A percentile compares a stretch with the other conserved stretches of the same genome.
phyloP scores from a whole-genome alignment of 2,329 filamentous ascomycete genomes.

The Penicillium sp. region DNA sequence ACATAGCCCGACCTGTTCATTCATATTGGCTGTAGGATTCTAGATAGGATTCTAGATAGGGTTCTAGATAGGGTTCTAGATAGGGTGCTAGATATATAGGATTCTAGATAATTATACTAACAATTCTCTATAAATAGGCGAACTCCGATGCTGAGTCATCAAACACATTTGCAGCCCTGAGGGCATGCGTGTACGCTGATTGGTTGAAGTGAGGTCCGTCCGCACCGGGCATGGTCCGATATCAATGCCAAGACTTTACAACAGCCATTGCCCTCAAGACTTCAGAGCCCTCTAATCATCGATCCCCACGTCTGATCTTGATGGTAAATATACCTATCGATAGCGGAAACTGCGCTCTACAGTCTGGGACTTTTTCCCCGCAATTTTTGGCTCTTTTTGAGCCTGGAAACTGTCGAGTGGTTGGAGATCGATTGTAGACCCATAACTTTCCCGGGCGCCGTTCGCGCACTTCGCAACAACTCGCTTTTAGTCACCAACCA shows the following conservation, averaged over 20 bases:
- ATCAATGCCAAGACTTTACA: background rate
- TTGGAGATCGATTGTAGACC: background rate
- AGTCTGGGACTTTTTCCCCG: rapidly evolving
- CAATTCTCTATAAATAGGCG: background rate
- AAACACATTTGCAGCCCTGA: no score
- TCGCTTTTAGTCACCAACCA: background rate
- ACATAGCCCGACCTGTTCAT: background rate
- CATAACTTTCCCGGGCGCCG: background rate
- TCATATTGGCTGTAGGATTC: background rate
- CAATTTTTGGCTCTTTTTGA: background rate
- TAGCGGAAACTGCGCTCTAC: background rate
- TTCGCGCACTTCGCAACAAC: background rate
- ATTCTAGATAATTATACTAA: background rate
- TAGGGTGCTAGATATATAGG: background rate
- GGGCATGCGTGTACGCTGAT: background rate
- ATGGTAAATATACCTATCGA: background rate
- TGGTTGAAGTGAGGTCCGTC: background rate
- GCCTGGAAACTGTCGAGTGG: background rate
- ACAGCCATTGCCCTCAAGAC: background rate
- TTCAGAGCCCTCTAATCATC: background rate
- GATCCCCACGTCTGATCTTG: background rate
- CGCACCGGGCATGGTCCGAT: background rate
- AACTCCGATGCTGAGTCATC: background rate
- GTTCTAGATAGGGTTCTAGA: background rate
- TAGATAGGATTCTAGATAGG: background rate